Evolutionary conservation across 2,329 filamentous ascomycete genomes (phyloP), one percentile per base, ranked within the genome.

Genomic region (Aspergillus cejpii): DNA sequence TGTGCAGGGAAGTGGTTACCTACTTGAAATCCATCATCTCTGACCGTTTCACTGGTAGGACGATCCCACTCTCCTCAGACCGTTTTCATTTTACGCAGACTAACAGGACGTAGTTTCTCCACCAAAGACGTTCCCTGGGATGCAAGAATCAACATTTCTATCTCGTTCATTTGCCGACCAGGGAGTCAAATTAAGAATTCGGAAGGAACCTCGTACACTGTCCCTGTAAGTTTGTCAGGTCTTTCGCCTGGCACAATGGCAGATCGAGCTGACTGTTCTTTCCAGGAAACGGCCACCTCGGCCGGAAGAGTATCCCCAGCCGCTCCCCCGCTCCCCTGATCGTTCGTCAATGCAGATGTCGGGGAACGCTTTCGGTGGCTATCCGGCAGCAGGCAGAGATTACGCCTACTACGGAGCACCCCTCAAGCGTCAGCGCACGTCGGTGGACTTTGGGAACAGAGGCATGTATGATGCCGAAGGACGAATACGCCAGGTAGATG

Each of bases 81-180:
- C 11, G 6, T 33, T 20, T 29, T 19, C 31, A 29, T 19, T 7
- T 7, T 21, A 14, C 31, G 17, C 28, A 14, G 28, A 27, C 46
- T 62, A 39, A 56, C 44, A 21, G 15, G 37, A 21, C 39, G n/a
- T 45, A 70, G 68, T 70, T 5, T 64, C 62, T 17, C 63, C 66
- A 37, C 65, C 78, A 21, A 90, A 88, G 64, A 80, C 81, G 43
- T 92, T 87, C 60, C 82, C 83, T 8, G 86, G 88, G 26, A 83
- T 92, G 78, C 75, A 79, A 37, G 85, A 91, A 64, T 94, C 87
- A 1, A 92, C 87, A 0, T 81, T 83, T 54, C 69, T 94, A 34
- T 92, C 88, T 1, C 78, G 87, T 41, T 82, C 84, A 0, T 91
- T 95, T 64, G 85, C 85, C 52, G 88, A 94, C 57, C 88, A 94